phyloP scores from a whole-genome alignment of 2,329 filamentous ascomycete genomes.

The Trematosphaeria pertusa region DNA sequence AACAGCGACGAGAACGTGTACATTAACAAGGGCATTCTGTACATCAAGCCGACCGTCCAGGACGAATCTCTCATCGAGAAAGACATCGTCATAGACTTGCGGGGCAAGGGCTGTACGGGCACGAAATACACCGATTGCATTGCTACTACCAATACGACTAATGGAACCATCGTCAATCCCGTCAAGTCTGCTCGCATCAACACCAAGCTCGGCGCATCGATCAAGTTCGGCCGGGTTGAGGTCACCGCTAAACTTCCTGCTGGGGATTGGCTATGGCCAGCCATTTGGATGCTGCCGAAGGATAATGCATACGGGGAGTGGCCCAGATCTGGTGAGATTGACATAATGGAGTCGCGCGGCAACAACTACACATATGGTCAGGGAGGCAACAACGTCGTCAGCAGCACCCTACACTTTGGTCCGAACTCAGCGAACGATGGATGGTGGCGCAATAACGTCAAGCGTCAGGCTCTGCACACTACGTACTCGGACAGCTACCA shows the following conservation, averaged over 20 bases:
- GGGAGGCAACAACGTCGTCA: slow-evolving; percentile 82
- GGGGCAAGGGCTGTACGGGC: slow-evolving; percentile 72
- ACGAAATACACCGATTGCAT: slow-evolving; percentile 67
- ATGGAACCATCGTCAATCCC: slow-evolving; percentile 78
- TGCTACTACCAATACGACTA: slow-evolving; percentile 76
- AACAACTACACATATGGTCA: slow-evolving; percentile 80
- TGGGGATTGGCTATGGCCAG: slow-evolving; percentile 89
- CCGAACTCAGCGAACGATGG: slow-evolving; percentile 74
- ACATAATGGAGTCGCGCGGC: slow-evolving; percentile 80
- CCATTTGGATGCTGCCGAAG: slow-evolving; percentile 88
- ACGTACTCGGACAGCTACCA: slow-evolving; percentile 75
- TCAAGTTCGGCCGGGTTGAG: slow-evolving; percentile 83
- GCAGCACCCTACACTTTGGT: slow-evolving; percentile 83
- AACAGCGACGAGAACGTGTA: slow-evolving; percentile 75
- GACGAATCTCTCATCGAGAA: slow-evolving; percentile 70
- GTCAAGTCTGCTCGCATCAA: slow-evolving; percentile 80
- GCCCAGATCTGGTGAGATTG: slow-evolving; percentile 83
- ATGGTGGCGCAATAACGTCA: slow-evolving; percentile 85
- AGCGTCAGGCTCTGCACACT: slow-evolving; percentile 75
- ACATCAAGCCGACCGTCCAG: slow-evolving; percentile 81
- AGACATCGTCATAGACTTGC: slow-evolving; percentile 73
- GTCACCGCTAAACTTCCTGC: slow-evolving; percentile 77
- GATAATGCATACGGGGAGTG: slow-evolving; percentile 75
- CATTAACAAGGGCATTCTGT: slow-evolving; percentile 70
- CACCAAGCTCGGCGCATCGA: slow-evolving; percentile 71